Conservation (phyloP, 192 early-diverging fungal genomes). For the Umbelopsis sp. region DNA sequence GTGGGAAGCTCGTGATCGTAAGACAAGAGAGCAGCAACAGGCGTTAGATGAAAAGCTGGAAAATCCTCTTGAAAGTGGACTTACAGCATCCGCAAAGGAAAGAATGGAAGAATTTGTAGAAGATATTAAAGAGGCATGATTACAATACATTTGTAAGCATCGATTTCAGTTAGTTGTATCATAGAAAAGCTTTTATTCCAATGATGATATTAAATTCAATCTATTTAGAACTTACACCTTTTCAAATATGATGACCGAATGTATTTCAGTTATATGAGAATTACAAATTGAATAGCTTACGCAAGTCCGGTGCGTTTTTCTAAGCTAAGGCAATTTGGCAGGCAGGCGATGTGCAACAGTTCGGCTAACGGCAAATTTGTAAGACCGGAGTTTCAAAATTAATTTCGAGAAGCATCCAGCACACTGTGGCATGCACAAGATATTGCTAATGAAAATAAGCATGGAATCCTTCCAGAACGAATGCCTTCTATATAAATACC, state of each 20-base stretch:
- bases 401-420: slow-evolving; percentile 12
- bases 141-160: not conserved
- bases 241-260: not conserved
- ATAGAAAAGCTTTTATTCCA: not conserved
- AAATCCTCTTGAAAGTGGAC: not conserved
- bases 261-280: too few relatives aligned
- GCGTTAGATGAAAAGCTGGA: not conserved
- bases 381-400: not conserved
- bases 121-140: slow-evolving; percentile 32
- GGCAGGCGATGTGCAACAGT: too few relatives aligned
- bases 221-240: not conserved
- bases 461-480: slow-evolving; percentile 11
- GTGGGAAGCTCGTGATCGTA: slow-evolving; percentile 46
- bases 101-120: slow-evolving; percentile 37
- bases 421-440: not conserved
- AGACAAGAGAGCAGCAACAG: slow-evolving; percentile 20
- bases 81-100: slow-evolving; percentile 22
- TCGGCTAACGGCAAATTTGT: not conserved
- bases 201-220: not conserved
- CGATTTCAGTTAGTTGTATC: not conserved
- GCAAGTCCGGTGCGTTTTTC: too few relatives aligned
- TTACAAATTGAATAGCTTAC: too few relatives aligned
- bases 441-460: not conserved
- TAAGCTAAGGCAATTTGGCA: too few relatives aligned
- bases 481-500: not conserved